Evolutionary conservation across 208 protist species (phyloP).

Genomic region (Trypanosoma brucei): DNA sequence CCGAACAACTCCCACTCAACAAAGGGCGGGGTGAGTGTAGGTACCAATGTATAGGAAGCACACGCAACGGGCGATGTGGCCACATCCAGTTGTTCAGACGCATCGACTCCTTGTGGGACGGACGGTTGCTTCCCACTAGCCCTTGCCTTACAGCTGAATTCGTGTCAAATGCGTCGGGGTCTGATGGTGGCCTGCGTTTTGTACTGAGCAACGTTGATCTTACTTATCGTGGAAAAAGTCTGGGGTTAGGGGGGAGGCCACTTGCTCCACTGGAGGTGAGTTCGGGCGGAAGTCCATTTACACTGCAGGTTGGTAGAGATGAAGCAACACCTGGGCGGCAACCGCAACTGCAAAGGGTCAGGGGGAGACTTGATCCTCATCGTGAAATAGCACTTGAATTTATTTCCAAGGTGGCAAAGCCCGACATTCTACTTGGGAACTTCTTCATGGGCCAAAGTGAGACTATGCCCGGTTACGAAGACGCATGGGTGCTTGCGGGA

Average conservation of each 20-base stretch:
- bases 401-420: conserved; percentile 42
- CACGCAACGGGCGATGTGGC: conserved; percentile 67
- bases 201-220: conserved; percentile 62
- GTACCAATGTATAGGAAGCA: conserved; percentile 54
- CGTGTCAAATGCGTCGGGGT: not conserved
- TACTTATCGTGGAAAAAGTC: conserved; percentile 79
- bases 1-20: no score
- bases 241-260: conserved; percentile 30
- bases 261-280: conserved; percentile 50
- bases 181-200: conserved; percentile 6
- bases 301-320: conserved; percentile 19
- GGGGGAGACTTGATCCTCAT: conserved; percentile 49
- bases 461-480: conserved; percentile 47
- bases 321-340: not conserved
- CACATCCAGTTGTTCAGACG: conserved; percentile 64
- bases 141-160: conserved; percentile 60
- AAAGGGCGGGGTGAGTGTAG: not conserved
- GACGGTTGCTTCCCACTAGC: conserved; percentile 32
- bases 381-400: conserved; percentile 53
- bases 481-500: conserved; percentile 63
- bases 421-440: conserved; percentile 69
- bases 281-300: conserved; percentile 62
- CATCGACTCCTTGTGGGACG: conserved; percentile 35
- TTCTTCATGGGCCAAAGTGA: conserved; percentile 47
- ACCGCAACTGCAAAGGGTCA: conserved; percentile 13